These are phyloP conservation scores for Mycena rebaudengoi DNA, from an alignment of 768 basidiomycete genomes.

Conservation along the genomic window DNA sequence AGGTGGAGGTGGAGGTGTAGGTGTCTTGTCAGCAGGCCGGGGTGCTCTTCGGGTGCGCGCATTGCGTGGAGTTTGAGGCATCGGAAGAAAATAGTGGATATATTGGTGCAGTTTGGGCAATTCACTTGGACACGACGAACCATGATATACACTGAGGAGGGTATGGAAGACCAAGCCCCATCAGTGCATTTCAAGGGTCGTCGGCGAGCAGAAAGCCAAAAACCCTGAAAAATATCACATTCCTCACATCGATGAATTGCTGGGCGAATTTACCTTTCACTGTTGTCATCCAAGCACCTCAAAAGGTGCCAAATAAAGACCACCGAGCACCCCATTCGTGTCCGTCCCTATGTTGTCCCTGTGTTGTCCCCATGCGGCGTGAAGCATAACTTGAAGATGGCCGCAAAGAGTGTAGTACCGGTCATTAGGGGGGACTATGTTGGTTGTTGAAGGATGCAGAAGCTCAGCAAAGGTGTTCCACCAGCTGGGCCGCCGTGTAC, in stretches of 20 bases:
- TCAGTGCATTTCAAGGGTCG: neutral
- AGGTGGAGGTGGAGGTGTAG: neutral
- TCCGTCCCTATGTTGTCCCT: neutral
- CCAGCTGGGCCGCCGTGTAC: neutral
- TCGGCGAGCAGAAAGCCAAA: neutral
- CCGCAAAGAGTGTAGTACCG: neutral
- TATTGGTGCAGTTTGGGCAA: neutral
- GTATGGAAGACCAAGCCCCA: neutral
- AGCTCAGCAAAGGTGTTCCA: neutral
- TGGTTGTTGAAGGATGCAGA: neutral
- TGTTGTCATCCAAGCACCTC: neutral
- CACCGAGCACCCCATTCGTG: neutral
- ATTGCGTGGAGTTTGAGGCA: neutral
- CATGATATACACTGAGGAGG: neutral
- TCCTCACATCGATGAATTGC: neutral
- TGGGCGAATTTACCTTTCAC: neutral
- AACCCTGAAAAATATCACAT: neutral
- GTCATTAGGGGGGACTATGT: neutral
- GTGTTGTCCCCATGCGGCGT: neutral
- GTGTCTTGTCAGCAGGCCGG: neutral
- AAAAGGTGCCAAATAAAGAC: neutral
- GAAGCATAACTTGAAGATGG: neutral
- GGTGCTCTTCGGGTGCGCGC: constrained; percentile 4
- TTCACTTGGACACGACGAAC: neutral
- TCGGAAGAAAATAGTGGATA: neutral